Conservation (phyloP, 352 stramenopile species). For the Pythium catenulatum region DNA sequence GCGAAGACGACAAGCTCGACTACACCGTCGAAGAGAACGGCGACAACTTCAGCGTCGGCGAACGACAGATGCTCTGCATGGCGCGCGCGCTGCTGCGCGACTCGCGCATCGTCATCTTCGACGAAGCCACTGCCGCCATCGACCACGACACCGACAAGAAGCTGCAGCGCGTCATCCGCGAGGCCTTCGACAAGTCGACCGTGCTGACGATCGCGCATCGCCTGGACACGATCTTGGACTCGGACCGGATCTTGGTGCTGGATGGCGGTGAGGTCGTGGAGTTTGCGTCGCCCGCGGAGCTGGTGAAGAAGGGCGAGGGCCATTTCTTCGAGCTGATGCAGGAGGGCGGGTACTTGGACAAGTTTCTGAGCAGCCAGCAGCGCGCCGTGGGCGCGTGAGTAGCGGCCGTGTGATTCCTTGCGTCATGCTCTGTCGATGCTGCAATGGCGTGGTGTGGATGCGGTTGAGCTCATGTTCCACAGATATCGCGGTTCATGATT, state of each 20-base stretch:
- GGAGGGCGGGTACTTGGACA: conserved; percentile 57
- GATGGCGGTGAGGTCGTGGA: conserved; percentile 89
- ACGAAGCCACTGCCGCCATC: conserved; percentile 95
- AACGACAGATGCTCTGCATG: conserved; percentile 96
- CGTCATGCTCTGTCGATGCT: too few species aligned
- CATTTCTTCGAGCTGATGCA: conserved; percentile 49
- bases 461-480: too few species aligned
- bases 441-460: too few species aligned
- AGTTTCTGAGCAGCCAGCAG: too few species aligned
- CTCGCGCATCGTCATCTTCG: conserved; percentile 94
- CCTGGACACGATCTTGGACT: conserved; percentile 95
- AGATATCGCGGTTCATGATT: too few species aligned
- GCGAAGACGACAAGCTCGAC: conserved; percentile 22
- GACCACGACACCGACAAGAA: conserved; percentile 75
- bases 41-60: conserved; percentile 94
- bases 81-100: conserved; percentile 92
- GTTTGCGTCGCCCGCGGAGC: conserved; percentile 83
- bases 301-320: conserved; percentile 22
- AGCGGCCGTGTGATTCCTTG: too few species aligned
- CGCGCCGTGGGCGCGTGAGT: too few species aligned
- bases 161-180: conserved; percentile 84
- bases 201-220: conserved; percentile 96
- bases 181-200: conserved; percentile 93
- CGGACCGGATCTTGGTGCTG: conserved; percentile 94
- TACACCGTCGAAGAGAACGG: conserved; percentile 83